These are phyloP conservation scores for Pythium apleroticum DNA, from an alignment of 352 stramenopile genomes.

Conservation along the genomic window DNA sequence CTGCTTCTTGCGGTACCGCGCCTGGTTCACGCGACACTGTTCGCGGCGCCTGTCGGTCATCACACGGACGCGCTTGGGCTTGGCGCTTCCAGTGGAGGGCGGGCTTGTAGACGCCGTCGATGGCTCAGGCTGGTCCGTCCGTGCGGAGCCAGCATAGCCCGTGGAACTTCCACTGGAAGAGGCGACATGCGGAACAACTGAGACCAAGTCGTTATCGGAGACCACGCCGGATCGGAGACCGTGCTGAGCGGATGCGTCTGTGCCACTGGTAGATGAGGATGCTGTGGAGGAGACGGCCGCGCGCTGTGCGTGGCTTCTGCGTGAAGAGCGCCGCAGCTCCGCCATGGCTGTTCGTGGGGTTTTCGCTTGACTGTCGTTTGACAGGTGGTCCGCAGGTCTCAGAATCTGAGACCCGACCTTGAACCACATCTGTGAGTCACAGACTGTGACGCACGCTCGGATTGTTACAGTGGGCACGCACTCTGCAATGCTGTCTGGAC, in stretches of 20 bases:
- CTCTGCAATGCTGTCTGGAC: no score
- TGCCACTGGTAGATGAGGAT: neutral
- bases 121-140: neutral
- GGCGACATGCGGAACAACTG: neutral
- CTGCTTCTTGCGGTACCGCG: slow-evolving; percentile 26
- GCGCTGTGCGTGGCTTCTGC: no score
- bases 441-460: no score
- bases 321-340: no score
- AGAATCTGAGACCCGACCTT: neutral
- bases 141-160: no score
- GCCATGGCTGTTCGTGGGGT: neutral
- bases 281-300: no score
- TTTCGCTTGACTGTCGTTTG: no score
- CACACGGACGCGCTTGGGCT: slow-evolving; percentile 25
- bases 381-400: no score
- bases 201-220: neutral
- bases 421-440: no score
- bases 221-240: neutral
- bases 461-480: neutral
- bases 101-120: neutral
- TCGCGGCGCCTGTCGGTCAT: slow-evolving; percentile 32
- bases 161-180: no score
- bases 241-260: neutral
- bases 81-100: neutral
- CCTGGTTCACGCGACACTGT: slow-evolving; percentile 36